Conservation (phyloP, 495 filamentous ascomycete genomes). For the Neurospora sp. region DNA sequence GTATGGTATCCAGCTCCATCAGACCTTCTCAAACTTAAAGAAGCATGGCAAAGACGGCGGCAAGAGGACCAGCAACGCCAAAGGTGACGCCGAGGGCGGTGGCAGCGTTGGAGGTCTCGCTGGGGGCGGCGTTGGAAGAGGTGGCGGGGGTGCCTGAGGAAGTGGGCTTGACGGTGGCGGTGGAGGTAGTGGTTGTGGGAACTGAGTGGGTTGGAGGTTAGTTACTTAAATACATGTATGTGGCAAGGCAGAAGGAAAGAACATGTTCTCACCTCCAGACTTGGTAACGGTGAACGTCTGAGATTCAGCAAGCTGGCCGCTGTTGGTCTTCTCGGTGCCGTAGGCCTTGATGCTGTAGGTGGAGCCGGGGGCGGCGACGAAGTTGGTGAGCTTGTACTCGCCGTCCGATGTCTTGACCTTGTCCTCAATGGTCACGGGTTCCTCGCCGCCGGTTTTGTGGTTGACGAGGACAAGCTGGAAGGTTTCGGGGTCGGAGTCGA, state of each 20-base stretch:
- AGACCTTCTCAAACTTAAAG: not conserved
- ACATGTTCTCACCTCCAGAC: constrained; percentile 8
- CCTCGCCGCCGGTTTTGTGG: constrained; percentile 5
- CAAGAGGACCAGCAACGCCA: constrained; percentile 10
- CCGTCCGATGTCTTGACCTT: constrained; percentile 8
- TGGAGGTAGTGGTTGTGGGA: constrained; percentile 3
- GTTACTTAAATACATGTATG: not conserved
- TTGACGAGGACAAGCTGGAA: constrained; percentile 15
- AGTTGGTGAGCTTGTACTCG: constrained; percentile 11
- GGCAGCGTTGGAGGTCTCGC: constrained; percentile 1
- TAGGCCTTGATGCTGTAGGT: constrained; percentile 16
- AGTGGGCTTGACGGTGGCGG: not conserved
- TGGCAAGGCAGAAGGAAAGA: not conserved
- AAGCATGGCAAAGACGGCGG: constrained; percentile 8
- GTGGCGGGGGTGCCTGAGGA: not conserved
- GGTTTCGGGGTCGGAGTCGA: constrained; percentile 7
- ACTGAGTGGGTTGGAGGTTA: not conserved
- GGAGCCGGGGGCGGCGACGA: constrained; percentile 6
- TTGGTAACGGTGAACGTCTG: constrained; percentile 14
- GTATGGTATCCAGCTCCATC: not conserved
- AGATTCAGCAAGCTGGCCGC: constrained; percentile 12
- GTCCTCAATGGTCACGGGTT: constrained; percentile 1
- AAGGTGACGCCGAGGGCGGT: constrained; percentile 5
- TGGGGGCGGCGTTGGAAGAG: not conserved
- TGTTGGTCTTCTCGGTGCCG: constrained; percentile 2